These are phyloP conservation scores for Plenodomus tracheiphilus DNA, from an alignment of 2,329 filamentous ascomycete genomes.

Conservation along the genomic window DNA sequence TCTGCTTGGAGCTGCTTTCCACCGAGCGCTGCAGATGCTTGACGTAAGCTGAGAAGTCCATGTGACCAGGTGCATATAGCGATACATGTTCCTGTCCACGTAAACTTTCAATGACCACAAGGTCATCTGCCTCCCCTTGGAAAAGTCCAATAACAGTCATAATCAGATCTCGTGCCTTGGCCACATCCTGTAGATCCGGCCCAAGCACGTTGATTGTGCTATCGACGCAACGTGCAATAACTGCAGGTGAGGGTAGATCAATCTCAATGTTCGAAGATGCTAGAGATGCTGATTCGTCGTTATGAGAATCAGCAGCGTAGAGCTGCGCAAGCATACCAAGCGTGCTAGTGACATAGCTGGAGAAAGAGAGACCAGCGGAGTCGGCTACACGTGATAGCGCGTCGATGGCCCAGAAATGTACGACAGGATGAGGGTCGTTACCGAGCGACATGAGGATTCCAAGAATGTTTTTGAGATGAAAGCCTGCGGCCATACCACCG, in stretches of 20 bases:
- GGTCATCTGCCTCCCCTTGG: slow-evolving; percentile 70
- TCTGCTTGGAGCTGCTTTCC: slow-evolving; percentile 66
- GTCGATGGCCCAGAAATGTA: slow-evolving; percentile 96
- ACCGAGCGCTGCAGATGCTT: slow-evolving; percentile 78
- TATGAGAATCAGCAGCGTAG: slow-evolving; percentile 89
- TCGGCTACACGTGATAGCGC: slow-evolving; percentile 85
- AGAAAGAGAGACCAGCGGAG: slow-evolving; percentile 89
- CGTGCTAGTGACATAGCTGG: slow-evolving; percentile 84
- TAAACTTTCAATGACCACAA: slow-evolving; percentile 75
- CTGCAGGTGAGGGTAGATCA: slow-evolving; percentile 78
- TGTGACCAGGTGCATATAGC: slow-evolving; percentile 84
- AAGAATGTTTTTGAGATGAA: slow-evolving; percentile 96
- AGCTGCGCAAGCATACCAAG: slow-evolving; percentile 93
- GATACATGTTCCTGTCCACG: slow-evolving; percentile 88
- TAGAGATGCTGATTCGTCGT: slow-evolving; percentile 76
- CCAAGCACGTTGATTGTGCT: slow-evolving; percentile 96
- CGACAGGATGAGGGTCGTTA: slow-evolving; percentile 90
- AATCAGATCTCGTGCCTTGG: slow-evolving; percentile 89
- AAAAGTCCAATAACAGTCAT: slow-evolving; percentile 84
- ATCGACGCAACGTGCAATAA: slow-evolving; percentile 85
- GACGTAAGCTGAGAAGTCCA: slow-evolving; percentile 84
- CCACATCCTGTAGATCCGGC: slow-evolving; percentile 89
- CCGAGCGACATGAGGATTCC: slow-evolving; percentile 97
- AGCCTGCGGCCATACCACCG: slow-evolving; percentile 94
- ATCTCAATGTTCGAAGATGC: slow-evolving; percentile 90